These are phyloP conservation scores for Fusarium clavum DNA, from an alignment of 2,329 filamentous ascomycete species.

Conservation along the genomic window DNA sequence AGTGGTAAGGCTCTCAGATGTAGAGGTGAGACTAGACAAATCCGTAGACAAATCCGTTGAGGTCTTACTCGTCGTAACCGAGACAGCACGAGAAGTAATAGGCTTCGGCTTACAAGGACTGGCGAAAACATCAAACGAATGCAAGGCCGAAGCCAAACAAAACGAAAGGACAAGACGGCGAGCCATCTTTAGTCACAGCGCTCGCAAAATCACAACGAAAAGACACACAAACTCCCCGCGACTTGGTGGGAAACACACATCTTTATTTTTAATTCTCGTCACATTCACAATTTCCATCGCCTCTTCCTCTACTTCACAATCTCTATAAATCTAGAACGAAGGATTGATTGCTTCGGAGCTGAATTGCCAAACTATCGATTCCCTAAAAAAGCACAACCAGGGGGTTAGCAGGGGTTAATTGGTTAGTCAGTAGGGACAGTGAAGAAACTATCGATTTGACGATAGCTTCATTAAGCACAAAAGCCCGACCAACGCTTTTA, in stretches of 20 bases:
- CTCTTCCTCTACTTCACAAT: background rate
- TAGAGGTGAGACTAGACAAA: background rate
- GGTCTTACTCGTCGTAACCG: background rate
- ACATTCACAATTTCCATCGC: background rate
- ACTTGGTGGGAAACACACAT: background rate
- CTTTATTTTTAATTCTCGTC: background rate
- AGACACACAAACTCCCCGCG: background rate
- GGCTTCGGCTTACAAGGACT: slow-evolving; percentile 1
- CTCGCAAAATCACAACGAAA: background rate
- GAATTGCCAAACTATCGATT: slow-evolving; percentile 4
- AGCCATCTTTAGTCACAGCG: slow-evolving; percentile 7
- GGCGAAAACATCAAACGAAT: slow-evolving; percentile 1
- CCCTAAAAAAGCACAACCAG: background rate
- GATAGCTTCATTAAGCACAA: slow-evolving; percentile 3
- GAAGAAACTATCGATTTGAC: slow-evolving; percentile 17
- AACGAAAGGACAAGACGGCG: slow-evolving; percentile 31
- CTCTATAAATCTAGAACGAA: slow-evolving; percentile 5
- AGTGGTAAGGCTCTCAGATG: background rate
- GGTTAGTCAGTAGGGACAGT: background rate
- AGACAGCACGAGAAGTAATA: background rate
- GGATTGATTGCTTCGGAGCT: background rate
- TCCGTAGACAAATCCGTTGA: background rate
- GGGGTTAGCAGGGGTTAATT: background rate
- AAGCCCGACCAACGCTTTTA: background rate
- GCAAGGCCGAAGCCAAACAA: slow-evolving; percentile 1